Percentiles rank a stretch among this genome's conserved stretches.
These are phyloP conservation scores for Fragosphaeria purpurea DNA, from an alignment of 2,329 filamentous ascomycete genomes.

Conservation along the genomic window DNA sequence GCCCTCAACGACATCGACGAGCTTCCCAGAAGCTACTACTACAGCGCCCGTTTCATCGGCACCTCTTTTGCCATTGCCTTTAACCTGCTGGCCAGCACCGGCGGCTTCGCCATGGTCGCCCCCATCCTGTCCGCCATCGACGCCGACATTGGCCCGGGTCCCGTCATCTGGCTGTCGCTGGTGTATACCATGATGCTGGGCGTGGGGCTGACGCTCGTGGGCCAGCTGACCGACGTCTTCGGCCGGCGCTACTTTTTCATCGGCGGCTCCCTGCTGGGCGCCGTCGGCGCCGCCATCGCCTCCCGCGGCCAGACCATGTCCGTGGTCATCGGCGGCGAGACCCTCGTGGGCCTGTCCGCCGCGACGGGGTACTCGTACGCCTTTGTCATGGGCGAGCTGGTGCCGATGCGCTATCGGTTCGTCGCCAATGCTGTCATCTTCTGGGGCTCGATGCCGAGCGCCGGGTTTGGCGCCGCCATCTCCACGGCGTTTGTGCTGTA, in stretches of 20 bases:
- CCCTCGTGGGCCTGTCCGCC: constrained; percentile 9
- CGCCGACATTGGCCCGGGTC: not conserved
- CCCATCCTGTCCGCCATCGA: constrained; percentile 4
- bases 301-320: constrained; percentile 7
- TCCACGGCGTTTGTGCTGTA: constrained; percentile 9
- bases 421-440: constrained; percentile 9
- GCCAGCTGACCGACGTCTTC: constrained; percentile 9
- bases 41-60: not conserved
- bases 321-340: constrained; percentile 11
- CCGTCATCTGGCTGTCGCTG: constrained; percentile 19
- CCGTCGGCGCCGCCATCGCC: constrained; percentile 10
- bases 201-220: constrained; percentile 7
- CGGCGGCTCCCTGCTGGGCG: constrained; percentile 8
- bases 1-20: not conserved
- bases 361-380: constrained; percentile 13
- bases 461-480: constrained; percentile 11
- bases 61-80: not conserved
- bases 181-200: constrained; percentile 20
- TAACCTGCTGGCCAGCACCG: not conserved
- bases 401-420: constrained; percentile 14
- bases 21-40: not conserved
- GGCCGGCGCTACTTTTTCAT: constrained; percentile 14
- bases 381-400: constrained; percentile 15
- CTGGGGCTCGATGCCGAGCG: constrained; percentile 9
- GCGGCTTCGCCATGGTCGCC: not conserved